Evolutionary conservation across 148 eudicot species (phyloP), one percentile per base, ranked within the genome.

Genomic region (Dianthus caryophyllus): DNA sequence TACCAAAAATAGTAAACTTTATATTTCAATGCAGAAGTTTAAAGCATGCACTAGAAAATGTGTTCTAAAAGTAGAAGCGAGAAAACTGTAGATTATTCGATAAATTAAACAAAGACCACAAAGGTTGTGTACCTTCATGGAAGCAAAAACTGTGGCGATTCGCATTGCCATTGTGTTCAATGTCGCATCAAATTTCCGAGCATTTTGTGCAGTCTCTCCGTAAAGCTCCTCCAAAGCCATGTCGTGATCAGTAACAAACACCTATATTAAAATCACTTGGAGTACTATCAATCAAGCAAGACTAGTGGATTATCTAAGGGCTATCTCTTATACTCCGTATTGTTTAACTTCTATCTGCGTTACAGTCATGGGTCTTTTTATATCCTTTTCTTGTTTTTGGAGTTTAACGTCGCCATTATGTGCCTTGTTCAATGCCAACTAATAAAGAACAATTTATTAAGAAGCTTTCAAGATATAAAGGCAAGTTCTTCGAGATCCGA

Each of bases 101-200:
- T 22, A 62, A 46, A 47, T 10, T 16, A 29, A 17, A 6, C 15
- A 54, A 53, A 25, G 15, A 47, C 26, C 26, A 77, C n/a, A 22
- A 17, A 5, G 25, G 50, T 9, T 63, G 86, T 97, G 96, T 90
- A 95, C 99, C 99, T 90, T 95, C 68, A 95, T 58, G 52, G 99
- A 95, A 77, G 99, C 97, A 81, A 95, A 95, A 75, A 90, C 96
- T 21, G 97, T 90, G 64, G 97, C 96, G 58, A 95, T 84, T 63
- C 99, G 81, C 44, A 67, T 50, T 17, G 97, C 97, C 80, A 95
- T 90, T 81, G 72, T 46, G 78, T 76, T 90, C 80, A 95, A 73
- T 82, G 86, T 83, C 61, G 80, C 72, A 64, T 87, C 87, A 73
- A 75, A 82, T 77, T 77, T 85, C 46, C 84, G 87, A 77, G 93